Base-by-base conservation (phyloP, 2,329 filamentous ascomycete genomes). In the Beauveria varroae region DNA sequence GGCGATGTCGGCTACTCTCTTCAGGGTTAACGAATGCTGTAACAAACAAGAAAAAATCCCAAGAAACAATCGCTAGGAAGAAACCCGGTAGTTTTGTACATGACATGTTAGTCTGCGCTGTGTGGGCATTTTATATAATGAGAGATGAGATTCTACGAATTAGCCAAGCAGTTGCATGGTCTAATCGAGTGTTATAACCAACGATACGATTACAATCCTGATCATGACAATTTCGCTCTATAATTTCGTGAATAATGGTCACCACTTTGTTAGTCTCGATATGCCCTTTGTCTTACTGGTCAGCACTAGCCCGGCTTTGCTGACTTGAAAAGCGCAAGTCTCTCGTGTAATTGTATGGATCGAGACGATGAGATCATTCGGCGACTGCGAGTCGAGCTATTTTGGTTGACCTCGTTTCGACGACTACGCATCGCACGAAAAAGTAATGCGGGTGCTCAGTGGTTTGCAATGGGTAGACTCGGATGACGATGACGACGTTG, bases 1-100 rank as follows among this genome's bases (percentile, higher is more conserved):
- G 82, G 80, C 24, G 78, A 86, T 65, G 83, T 89, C 40, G 87
- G 86, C 20, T 91, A 79, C 69, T 87, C 85, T 24, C 76, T 85
- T 63, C 71, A 80, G 63, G 85, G 81, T 20, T 86, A 70, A 14
- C 4, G 30, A 58, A 40, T 46, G 20, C 12, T 18, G n/a, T 10
- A 20, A 10, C 26, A 9, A 20, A 50, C 30, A 26, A n/a, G 12
- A 46, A 34, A 44, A 51, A 22, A 26, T 14, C 4, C 3, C 10
- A 34, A 34, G 12, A 34, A 14, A 12, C 30, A 34, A 43, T 4
- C 18, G 9, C 44, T 37, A 14, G 34, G 12, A 37, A 14, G 12
- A 14, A 37, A 37, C 1, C 34, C 2, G 14, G 5, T 37, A 12
- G 14, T 43, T 43, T 43, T 8, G 16, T 43, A 10, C 40, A 43